phyloP scores from a whole-genome alignment of 2,329 filamentous ascomycete genomes.

The Bipolaris victoriae region DNA sequence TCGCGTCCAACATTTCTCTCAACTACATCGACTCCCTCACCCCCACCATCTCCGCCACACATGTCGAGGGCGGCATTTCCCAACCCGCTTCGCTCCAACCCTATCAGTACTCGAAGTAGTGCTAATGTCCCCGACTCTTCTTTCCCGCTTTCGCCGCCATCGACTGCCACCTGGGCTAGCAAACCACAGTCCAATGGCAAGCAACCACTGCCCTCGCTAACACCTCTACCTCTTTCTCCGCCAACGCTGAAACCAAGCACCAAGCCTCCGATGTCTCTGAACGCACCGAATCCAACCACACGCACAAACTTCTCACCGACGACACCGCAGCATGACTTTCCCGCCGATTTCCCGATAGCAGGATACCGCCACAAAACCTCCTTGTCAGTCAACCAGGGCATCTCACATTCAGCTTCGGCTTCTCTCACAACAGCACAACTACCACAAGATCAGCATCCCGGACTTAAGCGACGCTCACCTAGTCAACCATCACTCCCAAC shows the following conservation, averaged over 20 bases:
- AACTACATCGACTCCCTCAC: conserved; percentile 43
- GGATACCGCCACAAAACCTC: conserved; percentile 19
- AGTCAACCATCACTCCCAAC: conserved; percentile 30
- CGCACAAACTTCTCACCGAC: conserved; percentile 39
- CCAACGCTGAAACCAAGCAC: conserved; percentile 43
- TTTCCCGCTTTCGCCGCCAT: conserved; percentile 33
- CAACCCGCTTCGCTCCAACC: conserved; percentile 32
- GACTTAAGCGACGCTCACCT: conserved; percentile 27
- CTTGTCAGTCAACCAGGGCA: not conserved
- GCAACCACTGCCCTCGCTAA: conserved; percentile 31
- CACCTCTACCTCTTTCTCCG: conserved; percentile 43
- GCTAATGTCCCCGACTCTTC: conserved; percentile 29
- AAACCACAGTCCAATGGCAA: conserved; percentile 20
- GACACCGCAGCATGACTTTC: conserved; percentile 20
- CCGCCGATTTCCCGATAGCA: conserved; percentile 19
- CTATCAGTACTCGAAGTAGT: conserved; percentile 20
- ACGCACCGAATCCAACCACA: conserved; percentile 42
- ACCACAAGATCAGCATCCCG: conserved; percentile 3
- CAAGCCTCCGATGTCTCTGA: conserved; percentile 39
- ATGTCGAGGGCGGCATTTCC: conserved; percentile 34
- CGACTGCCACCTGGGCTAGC: conserved; percentile 26
- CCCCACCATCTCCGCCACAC: conserved; percentile 37
- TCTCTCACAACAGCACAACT: conserved; percentile 19
- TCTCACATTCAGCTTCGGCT: conserved; percentile 33
- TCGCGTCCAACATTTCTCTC: conserved; percentile 44